These are phyloP conservation scores for Cyclotella atomus DNA, from an alignment of 108 stramenopile species.

Conservation along the genomic window DNA sequence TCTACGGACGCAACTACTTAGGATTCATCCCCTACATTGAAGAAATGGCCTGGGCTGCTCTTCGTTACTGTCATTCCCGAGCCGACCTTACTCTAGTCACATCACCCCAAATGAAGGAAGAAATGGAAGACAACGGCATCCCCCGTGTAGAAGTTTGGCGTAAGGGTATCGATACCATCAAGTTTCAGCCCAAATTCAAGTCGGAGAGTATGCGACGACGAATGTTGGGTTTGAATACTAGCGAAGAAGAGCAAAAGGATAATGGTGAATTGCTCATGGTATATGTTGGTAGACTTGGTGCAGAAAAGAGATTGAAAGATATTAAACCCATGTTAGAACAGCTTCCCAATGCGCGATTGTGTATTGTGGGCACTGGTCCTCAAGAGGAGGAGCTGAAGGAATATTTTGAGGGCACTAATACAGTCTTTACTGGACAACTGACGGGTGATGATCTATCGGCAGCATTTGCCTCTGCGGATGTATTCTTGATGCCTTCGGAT, in stretches of 20 bases:
- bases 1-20: slow-evolving; percentile 89
- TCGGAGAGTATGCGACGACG: slow-evolving; percentile 65
- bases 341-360: slow-evolving; percentile 59
- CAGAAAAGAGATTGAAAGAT: slow-evolving; percentile 85
- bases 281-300: slow-evolving; percentile 90
- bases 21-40: slow-evolving; percentile 84
- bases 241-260: slow-evolving; percentile 48
- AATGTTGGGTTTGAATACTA: slow-evolving; percentile 47
- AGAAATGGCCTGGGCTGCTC: slow-evolving; percentile 69
- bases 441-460: slow-evolving; percentile 61
- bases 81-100: slow-evolving; percentile 96
- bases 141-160: slow-evolving; percentile 94
- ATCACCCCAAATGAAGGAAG: slow-evolving; percentile 89
- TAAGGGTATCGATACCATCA: slow-evolving; percentile 93
- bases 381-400: slow-evolving; percentile 59
- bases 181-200: slow-evolving; percentile 88
- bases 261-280: slow-evolving; percentile 87
- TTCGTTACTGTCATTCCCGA: slow-evolving; percentile 80
- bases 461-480: slow-evolving; percentile 79
- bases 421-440: slow-evolving; percentile 65
- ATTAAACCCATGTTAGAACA: slow-evolving; percentile 81
- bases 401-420: slow-evolving; percentile 62
- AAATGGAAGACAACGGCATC: slow-evolving; percentile 85
- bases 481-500: slow-evolving; percentile 79
- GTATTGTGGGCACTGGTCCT: slow-evolving; percentile 71